Percentiles rank a stretch among this genome's conserved stretches.
These are phyloP conservation scores for Suillus subalutaceus DNA, from an alignment of 768 basidiomycete genomes.

Conservation along the genomic window DNA sequence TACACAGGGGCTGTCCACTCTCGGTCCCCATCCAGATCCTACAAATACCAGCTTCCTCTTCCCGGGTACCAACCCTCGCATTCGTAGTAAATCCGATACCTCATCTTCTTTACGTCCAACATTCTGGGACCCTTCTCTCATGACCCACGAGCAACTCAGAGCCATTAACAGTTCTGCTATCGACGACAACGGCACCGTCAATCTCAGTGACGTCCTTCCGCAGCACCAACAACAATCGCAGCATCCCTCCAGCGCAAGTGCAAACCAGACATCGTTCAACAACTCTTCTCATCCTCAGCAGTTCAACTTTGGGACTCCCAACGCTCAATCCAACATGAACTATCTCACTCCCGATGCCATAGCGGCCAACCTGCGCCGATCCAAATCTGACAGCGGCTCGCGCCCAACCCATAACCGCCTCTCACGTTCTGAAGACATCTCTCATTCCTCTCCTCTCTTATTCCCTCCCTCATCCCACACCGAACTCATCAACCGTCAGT, in stretches of 20 bases:
- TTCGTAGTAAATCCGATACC: conserved; percentile 64
- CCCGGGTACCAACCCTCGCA: conserved; percentile 43
- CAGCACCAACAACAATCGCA: conserved; percentile 32
- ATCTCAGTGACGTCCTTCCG: conserved; percentile 32
- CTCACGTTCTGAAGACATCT: conserved; percentile 67
- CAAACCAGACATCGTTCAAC: conserved; percentile 32
- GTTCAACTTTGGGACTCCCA: conserved; percentile 36
- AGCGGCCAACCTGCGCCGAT: conserved; percentile 47
- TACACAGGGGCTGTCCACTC: conserved; percentile 38
- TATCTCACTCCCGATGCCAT: conserved; percentile 40
- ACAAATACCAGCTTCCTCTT: conserved; percentile 42
- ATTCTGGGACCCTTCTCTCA: conserved; percentile 49
- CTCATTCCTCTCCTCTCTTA: conserved; percentile 30
- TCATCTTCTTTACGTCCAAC: conserved; percentile 51
- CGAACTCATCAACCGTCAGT: conserved; percentile 47
- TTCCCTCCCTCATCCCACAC: conserved; percentile 42
- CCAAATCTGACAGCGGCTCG: conserved; percentile 47
- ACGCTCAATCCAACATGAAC: conserved; percentile 39
- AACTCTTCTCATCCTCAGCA: conserved; percentile 28
- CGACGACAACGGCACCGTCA: conserved; percentile 38
- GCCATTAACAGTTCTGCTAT: conserved; percentile 39
- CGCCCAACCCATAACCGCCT: conserved; percentile 50
- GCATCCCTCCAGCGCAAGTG: conserved; percentile 26
- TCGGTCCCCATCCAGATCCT: conserved; percentile 35
- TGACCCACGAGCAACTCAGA: conserved; percentile 39